These are phyloP conservation scores for Cadophora malorum DNA, from an alignment of 2,329 filamentous ascomycete species.

Conservation along the genomic window DNA sequence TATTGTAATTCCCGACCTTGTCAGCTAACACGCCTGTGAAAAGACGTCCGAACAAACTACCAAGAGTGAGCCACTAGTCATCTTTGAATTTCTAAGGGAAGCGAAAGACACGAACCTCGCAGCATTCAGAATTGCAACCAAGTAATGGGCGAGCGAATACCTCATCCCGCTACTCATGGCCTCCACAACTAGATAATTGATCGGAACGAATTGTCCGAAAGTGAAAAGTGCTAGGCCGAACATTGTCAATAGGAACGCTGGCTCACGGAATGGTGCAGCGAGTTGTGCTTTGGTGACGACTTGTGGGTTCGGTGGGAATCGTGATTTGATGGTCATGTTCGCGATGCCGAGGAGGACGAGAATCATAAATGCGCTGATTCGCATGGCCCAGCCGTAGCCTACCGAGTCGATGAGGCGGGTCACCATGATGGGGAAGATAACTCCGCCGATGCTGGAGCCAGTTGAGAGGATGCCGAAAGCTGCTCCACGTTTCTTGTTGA, in stretches of 20 bases:
- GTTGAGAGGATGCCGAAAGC: constrained; percentile 54
- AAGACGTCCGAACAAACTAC: constrained; percentile 42
- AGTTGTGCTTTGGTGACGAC: constrained; percentile 42
- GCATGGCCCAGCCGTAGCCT: constrained; percentile 62
- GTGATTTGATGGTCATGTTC: constrained; percentile 45
- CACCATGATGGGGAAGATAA: constrained; percentile 63
- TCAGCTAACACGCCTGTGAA: constrained; percentile 58
- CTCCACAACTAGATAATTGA: constrained; percentile 67
- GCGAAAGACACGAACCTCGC: constrained; percentile 4
- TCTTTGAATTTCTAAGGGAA: background rate
- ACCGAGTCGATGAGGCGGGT: constrained; percentile 56
- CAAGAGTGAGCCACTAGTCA: too few species aligned
- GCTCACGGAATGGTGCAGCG: constrained; percentile 42
- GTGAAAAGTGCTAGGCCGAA: background rate
- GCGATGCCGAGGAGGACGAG: constrained; percentile 43
- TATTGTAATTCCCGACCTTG: constrained; percentile 58
- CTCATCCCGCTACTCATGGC: constrained; percentile 50
- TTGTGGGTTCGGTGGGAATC: constrained; percentile 26
- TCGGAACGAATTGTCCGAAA: constrained; percentile 52
- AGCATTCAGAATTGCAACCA: constrained; percentile 48
- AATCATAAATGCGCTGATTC: constrained; percentile 60
- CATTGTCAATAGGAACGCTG: constrained; percentile 42
- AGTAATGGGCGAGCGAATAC: constrained; percentile 56
- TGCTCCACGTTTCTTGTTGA: constrained; percentile 52
- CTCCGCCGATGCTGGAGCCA: constrained; percentile 56